These are phyloP conservation scores for Murraya paniculata DNA, from an alignment of 345 rosid species.

Conservation along the genomic window DNA sequence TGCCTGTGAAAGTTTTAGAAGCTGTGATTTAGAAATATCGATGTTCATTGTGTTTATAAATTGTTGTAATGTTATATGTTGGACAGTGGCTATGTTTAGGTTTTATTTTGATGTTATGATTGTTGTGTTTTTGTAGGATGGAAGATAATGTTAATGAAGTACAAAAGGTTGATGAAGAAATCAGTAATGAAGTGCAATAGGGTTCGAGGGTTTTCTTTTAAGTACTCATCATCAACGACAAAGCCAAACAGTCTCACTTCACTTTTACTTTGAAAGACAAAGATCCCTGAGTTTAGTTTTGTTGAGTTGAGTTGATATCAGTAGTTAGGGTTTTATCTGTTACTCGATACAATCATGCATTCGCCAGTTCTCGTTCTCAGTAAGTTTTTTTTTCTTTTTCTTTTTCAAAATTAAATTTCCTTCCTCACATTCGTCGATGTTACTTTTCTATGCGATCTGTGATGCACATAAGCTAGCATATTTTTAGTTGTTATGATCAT, in stretches of 20 bases:
- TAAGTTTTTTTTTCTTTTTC: conserved; percentile 24
- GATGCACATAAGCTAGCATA: not conserved
- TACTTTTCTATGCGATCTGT: not conserved
- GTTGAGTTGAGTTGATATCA: not conserved
- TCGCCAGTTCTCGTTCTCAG: conserved; percentile 89
- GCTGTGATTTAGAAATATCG: too few relatives aligned
- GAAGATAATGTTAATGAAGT: too few relatives aligned
- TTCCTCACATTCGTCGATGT: not conserved
- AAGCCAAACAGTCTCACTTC: not conserved
- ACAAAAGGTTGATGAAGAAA: too few relatives aligned
- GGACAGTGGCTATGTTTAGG: too few relatives aligned
- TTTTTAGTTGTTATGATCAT: not conserved
- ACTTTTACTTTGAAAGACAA: not conserved
- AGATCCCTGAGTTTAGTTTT: not conserved
- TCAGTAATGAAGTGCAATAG: too few relatives aligned
- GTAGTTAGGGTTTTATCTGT: not conserved
- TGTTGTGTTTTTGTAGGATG: too few relatives aligned
- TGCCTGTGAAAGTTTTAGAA: too few relatives aligned
- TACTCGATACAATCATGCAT: conserved; percentile 40
- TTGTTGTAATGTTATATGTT: too few relatives aligned
- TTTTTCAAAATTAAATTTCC: not conserved
- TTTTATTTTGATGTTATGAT: too few relatives aligned
- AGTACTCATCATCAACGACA: too few relatives aligned
- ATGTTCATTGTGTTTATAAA: too few relatives aligned
- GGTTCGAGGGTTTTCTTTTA: too few relatives aligned